Conservation (phyloP, 306 rosid genomes). For the Nissolia schottii region DNA sequence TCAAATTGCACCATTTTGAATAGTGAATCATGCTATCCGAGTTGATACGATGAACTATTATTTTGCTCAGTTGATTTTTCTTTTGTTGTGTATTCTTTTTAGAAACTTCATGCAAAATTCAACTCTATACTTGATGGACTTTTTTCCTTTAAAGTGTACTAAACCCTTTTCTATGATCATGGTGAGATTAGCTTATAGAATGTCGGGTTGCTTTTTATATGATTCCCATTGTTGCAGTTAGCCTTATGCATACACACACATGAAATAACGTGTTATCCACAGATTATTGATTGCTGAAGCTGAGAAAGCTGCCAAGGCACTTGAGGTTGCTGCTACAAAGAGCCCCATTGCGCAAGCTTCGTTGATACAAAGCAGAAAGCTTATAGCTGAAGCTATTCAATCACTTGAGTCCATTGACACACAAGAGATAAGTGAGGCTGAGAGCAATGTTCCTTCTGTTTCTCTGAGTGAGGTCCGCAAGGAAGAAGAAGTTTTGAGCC, state of each 20-base stretch:
- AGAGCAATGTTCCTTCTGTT: constrained; percentile 30
- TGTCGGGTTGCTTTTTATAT: constrained; percentile 19
- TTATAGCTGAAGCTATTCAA: constrained; percentile 88
- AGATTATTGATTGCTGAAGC: constrained; percentile 93
- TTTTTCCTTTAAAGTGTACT: neutral
- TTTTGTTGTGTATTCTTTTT: neutral
- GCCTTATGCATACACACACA: neutral
- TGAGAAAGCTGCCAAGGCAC: constrained; percentile 88
- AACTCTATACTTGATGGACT: neutral
- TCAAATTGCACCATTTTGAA: too few relatives aligned
- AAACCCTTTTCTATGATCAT: neutral
- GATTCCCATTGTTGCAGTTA: neutral
- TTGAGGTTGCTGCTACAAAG: constrained; percentile 76
- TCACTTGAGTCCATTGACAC: constrained; percentile 64
- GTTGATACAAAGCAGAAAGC: constrained; percentile 74
- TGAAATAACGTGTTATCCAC: constrained; percentile 28
- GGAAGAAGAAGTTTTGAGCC: constrained; percentile 20
- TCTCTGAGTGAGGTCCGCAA: constrained; percentile 28
- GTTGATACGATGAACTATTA: too few relatives aligned
- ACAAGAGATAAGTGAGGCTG: constrained; percentile 27
- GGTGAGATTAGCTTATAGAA: constrained; percentile 6
- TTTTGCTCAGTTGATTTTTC: neutral
- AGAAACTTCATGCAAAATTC: neutral
- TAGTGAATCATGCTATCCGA: too few relatives aligned
- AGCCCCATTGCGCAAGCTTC: constrained; percentile 83